Percentiles rank a stretch among this genome's conserved stretches.
phyloP scores from a whole-genome alignment of 2,329 filamentous ascomycete species.

The Hypomyces perniciosus region DNA sequence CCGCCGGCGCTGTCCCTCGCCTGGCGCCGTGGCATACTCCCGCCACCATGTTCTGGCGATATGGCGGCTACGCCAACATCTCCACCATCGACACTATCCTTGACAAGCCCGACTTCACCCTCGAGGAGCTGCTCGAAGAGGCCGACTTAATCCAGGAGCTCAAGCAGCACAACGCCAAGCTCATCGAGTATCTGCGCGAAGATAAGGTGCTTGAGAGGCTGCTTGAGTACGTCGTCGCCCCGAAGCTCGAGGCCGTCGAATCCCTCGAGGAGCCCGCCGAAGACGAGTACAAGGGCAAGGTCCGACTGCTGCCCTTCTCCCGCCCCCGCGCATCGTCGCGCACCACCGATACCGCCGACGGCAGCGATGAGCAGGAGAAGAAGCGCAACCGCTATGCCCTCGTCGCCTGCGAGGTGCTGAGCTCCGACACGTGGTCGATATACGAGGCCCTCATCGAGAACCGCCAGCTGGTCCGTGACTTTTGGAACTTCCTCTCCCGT shows the following conservation, averaged over 20 bases:
- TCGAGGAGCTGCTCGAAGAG: conserved; percentile 95
- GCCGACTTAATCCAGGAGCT: conserved; percentile 94
- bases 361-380: conserved; percentile 77
- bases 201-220: conserved; percentile 78
- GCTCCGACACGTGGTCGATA: conserved; percentile 95
- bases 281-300: conserved; percentile 43
- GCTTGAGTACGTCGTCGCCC: conserved; percentile 85
- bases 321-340: conserved; percentile 50
- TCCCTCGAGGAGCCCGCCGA: conserved; percentile 46
- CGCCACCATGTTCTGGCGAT: conserved; percentile 97
- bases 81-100: conserved; percentile 95
- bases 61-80: conserved; percentile 96
- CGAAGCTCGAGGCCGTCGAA: conserved; percentile 56
- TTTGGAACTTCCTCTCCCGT: conserved; percentile 85
- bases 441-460: conserved; percentile 88
- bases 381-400: conserved; percentile 91
- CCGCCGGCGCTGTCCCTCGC: conserved; percentile 26
- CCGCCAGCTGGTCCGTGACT: conserved; percentile 67
- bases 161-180: conserved; percentile 95
- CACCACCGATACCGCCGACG: conserved; percentile 41
- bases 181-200: conserved; percentile 91
- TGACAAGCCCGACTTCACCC: conserved; percentile 90
- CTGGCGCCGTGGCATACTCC: conserved; percentile 28
- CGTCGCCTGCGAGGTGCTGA: conserved; percentile 85
- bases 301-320: conserved; percentile 40